phyloP scores from a whole-genome alignment of 108 stramenopile species.

The Fragilaria radians region DNA sequence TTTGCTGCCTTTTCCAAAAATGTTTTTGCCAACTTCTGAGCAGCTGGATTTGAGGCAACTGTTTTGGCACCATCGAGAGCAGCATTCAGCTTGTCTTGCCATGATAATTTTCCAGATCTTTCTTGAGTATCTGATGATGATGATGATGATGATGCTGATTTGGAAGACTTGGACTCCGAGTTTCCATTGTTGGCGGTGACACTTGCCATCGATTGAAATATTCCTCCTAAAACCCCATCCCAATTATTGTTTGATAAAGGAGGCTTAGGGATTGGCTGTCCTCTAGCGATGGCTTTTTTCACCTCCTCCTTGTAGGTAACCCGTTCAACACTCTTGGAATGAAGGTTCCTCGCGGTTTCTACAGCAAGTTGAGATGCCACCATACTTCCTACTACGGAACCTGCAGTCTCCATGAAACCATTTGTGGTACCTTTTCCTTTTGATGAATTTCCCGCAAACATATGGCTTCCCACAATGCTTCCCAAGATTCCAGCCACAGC shows the following conservation, averaged over 20 bases:
- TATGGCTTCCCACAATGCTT: slow-evolving; percentile 31
- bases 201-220: background rate
- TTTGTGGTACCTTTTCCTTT: slow-evolving; percentile 11
- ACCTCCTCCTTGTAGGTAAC: slow-evolving; percentile 43
- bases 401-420: slow-evolving; percentile 39
- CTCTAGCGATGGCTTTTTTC: slow-evolving; percentile 33
- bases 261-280: slow-evolving; percentile 44
- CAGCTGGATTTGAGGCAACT: background rate
- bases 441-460: slow-evolving; percentile 14
- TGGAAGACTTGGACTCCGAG: background rate
- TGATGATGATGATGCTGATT: background rate
- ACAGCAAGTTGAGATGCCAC: slow-evolving; percentile 53
- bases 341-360: slow-evolving; percentile 31
- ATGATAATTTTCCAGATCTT: no score
- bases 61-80: background rate
- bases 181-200: background rate
- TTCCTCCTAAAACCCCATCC: background rate
- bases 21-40: background rate
- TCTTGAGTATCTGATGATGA: background rate
- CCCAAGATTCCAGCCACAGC: slow-evolving; percentile 53
- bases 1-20: background rate
- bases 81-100: background rate
- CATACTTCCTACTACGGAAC: slow-evolving; percentile 43
- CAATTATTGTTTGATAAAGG: slow-evolving; percentile 6
- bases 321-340: slow-evolving; percentile 49